Evolutionary conservation across 495 filamentous ascomycete species (phyloP).

Genomic region (Aspergillus indologenus): DNA sequence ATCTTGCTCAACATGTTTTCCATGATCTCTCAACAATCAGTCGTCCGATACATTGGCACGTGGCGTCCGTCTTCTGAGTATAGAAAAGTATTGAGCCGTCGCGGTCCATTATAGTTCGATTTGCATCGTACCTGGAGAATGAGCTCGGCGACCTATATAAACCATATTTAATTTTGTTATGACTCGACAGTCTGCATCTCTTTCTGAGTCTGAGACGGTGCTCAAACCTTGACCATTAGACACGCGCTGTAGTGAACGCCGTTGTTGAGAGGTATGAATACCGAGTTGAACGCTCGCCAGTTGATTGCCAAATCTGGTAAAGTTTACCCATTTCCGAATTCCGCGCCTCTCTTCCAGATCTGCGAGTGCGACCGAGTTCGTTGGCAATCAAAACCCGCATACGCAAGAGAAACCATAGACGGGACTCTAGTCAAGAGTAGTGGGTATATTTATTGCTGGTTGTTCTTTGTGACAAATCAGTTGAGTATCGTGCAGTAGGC

Average conservation of each 20-base stretch:
- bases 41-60: too few species aligned
- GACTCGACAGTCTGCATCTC: too few species aligned
- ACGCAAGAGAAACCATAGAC: neutral
- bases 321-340: slow-evolving; percentile 4
- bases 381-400: neutral
- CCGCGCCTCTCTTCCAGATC: neutral
- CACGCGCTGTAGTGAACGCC: too few species aligned
- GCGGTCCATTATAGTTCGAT: too few species aligned
- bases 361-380: neutral
- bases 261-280: neutral
- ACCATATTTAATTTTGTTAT: too few species aligned
- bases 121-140: too few species aligned
- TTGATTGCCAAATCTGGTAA: slow-evolving; percentile 10
- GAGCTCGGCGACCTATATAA: too few species aligned
- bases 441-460: neutral
- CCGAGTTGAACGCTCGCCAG: neutral
- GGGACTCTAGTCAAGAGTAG: neutral
- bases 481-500: neutral
- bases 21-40: too few species aligned
- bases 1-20: neutral
- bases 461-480: neutral
- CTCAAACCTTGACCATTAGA: too few species aligned
- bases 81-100: too few species aligned
- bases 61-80: too few species aligned
- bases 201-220: too few species aligned